Percentiles rank a stretch among this genome's conserved stretches.
These are phyloP conservation scores for Geopyxis carbonaria DNA, from an alignment of 495 filamentous ascomycete species.

Conservation along the genomic window DNA sequence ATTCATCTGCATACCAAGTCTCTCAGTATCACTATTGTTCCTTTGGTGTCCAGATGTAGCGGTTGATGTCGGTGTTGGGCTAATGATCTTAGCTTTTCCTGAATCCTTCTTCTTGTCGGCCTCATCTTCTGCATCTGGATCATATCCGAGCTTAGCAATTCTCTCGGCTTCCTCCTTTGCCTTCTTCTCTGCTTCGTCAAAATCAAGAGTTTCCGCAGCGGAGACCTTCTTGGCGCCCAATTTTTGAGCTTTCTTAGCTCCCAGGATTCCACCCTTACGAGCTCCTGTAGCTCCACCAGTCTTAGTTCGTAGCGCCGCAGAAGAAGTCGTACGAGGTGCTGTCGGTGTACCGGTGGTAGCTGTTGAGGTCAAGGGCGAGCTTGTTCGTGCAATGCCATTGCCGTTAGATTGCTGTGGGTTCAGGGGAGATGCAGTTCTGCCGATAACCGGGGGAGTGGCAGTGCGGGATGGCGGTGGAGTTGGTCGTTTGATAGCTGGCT, in stretches of 20 bases:
- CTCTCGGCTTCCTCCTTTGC: constrained; percentile 95
- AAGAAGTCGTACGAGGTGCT: constrained; percentile 54
- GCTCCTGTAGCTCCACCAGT: constrained; percentile 29
- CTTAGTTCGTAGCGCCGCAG: constrained; percentile 55
- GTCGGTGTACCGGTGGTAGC: constrained; percentile 34
- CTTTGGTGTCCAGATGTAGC: constrained; percentile 21
- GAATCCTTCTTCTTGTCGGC: background rate
- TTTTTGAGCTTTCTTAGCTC: constrained; percentile 73
- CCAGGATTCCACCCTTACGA: constrained; percentile 68
- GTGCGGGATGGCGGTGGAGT: constrained; percentile 87
- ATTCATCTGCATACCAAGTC: constrained; percentile 78
- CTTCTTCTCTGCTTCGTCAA: constrained; percentile 91
- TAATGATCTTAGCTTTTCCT: background rate
- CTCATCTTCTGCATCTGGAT: constrained; percentile 70
- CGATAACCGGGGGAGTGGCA: constrained; percentile 67
- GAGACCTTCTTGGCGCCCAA: constrained; percentile 76
- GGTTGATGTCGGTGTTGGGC: background rate
- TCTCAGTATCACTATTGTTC: constrained; percentile 61
- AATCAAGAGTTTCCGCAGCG: constrained; percentile 64
- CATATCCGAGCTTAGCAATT: constrained; percentile 95
- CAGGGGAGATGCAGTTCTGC: constrained; percentile 71
- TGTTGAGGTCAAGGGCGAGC: constrained; percentile 59
- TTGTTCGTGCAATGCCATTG: constrained; percentile 52
- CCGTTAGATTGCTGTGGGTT: constrained; percentile 47
- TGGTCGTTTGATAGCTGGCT: constrained; percentile 89